Evolutionary conservation across 2,329 filamentous ascomycete species (phyloP).

Genomic region (Aspergillus luchuensis): DNA sequence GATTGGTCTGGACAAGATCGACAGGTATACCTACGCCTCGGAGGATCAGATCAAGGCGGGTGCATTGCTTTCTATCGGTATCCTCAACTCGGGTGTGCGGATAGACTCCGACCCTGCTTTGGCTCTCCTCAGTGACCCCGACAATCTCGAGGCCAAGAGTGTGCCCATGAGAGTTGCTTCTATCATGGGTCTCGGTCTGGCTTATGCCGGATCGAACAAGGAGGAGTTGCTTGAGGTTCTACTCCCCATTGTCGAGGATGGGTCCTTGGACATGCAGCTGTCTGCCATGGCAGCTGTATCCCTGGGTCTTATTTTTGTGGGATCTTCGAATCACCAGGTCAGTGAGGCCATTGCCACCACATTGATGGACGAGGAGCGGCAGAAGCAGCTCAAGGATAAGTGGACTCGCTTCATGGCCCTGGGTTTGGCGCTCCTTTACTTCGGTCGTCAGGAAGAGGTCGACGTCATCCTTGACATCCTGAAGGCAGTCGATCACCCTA

Average conservation of each 20-base stretch:
- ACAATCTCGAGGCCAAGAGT: slow-evolving; percentile 77
- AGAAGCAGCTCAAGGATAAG: slow-evolving; percentile 90
- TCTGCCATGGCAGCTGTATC: slow-evolving; percentile 94
- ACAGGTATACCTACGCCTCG: slow-evolving; percentile 84
- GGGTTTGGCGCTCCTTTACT: slow-evolving; percentile 89
- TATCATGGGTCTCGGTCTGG: slow-evolving; percentile 93
- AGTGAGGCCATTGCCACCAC: slow-evolving; percentile 91
- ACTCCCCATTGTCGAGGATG: slow-evolving; percentile 83
- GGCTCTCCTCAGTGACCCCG: slow-evolving; percentile 77
- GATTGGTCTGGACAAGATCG: slow-evolving; percentile 86
- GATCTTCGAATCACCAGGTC: slow-evolving; percentile 86
- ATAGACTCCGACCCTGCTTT: slow-evolving; percentile 88
- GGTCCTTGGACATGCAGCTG: slow-evolving; percentile 85
- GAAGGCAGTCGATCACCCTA: slow-evolving; percentile 94
- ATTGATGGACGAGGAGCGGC: slow-evolving; percentile 88
- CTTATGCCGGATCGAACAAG: slow-evolving; percentile 93
- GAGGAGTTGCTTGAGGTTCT: slow-evolving; percentile 83
- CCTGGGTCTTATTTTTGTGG: slow-evolving; percentile 87
- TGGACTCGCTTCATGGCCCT: slow-evolving; percentile 97
- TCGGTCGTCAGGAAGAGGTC: slow-evolving; percentile 97
- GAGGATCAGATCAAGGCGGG: slow-evolving; percentile 89
- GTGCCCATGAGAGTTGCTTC: slow-evolving; percentile 76
- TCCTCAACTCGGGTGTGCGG: slow-evolving; percentile 90
- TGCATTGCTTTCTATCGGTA: slow-evolving; percentile 88
- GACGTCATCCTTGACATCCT: slow-evolving; percentile 95